Evolutionary conservation across 108 stramenopile genomes (phyloP).

Genomic region (Skeletonema marinoi): DNA sequence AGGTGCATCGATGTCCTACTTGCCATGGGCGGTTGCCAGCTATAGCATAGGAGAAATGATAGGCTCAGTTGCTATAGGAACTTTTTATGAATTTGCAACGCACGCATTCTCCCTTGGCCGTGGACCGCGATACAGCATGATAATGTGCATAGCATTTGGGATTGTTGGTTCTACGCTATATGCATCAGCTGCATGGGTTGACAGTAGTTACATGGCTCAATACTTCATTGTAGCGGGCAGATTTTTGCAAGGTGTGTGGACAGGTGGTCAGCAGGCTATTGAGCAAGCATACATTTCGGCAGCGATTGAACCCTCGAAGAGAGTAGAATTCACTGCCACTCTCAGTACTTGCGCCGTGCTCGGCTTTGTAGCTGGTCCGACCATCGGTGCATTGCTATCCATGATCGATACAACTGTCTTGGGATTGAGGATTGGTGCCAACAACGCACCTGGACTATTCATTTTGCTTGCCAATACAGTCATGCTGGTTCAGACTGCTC

Average conservation of each 20-base stretch:
- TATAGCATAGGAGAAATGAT: conserved; percentile 51
- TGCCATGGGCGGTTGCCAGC: conserved; percentile 43
- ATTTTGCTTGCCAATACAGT: conserved; percentile 19
- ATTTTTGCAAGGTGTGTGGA: conserved; percentile 42
- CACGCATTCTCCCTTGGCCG: conserved; percentile 16
- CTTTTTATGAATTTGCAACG: conserved; percentile 32
- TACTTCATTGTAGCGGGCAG: conserved; percentile 31
- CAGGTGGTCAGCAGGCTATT: conserved; percentile 48
- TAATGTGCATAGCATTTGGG: conserved; percentile 23
- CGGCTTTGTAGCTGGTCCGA: conserved; percentile 45
- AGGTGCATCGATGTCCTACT: conserved; percentile 28
- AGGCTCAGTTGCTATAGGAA: conserved; percentile 36
- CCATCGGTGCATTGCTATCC: conserved; percentile 42
- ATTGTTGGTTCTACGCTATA: conserved; percentile 36
- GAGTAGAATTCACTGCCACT: conserved; percentile 38
- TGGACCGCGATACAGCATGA: conserved; percentile 28
- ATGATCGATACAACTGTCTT: conserved; percentile 32
- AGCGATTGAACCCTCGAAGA: conserved; percentile 23
- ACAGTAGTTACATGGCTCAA: conserved; percentile 1
- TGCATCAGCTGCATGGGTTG: conserved; percentile 24
- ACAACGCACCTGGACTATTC: conserved; percentile 47
- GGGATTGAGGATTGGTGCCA: conserved; percentile 26
- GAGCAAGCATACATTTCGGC: conserved; percentile 50
- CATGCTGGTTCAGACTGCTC: conserved; percentile 33
- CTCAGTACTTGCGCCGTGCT: conserved; percentile 45